Evolutionary conservation across 2,329 filamentous ascomycete genomes (phyloP), one percentile per base, ranked within the genome.

Genomic region (Beauveria caledonica): DNA sequence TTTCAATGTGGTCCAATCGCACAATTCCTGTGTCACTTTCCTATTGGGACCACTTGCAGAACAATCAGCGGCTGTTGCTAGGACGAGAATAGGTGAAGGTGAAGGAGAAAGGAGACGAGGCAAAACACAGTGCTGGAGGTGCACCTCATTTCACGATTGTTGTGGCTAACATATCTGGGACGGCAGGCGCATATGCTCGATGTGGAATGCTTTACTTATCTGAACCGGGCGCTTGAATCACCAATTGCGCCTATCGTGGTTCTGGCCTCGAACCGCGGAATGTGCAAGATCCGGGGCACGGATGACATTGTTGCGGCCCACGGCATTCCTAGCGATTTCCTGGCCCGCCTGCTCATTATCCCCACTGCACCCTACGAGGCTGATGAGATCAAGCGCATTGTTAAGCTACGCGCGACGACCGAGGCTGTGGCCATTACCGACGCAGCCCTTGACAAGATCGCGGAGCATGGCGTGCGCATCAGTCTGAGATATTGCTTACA

Each of bases 181-280:
- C 66, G 62, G 70, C 67, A 95, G 92, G 93, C 96, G 63, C 93
- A 99, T 79, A 99, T 99, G 94, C 91, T 99, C 68, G 94, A 99
- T 74, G 89, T 99, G 67, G 94, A 99, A 79, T 96, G 92, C 80
- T 99, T 97, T 78, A 97, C 94, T 66, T 99, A 97, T 77, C 86
- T 99, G 70, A 97, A 97, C 81, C 90, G 92, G 71, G 94, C 94
- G n/a, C 83, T 99, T 67, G 94, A 99, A 80, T 92, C 90, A 60
- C 85, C 87, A 66, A 95, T 99, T 70, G 93, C 93, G 1, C 94
- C 94, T 61, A 96, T 99, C 70, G 94, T 99, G 63, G 94, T 99
- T 66, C 87, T 99, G 63, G 94, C 94, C 62, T 97, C 94, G 46
- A 99, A 99, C 79, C 88, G 94, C 69, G 94, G 94, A 73, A 88